A percentile compares a stretch with the other conserved stretches of the same genome.
Conservation (phyloP, 306 rosid species). For the Inga oerstediana region DNA sequence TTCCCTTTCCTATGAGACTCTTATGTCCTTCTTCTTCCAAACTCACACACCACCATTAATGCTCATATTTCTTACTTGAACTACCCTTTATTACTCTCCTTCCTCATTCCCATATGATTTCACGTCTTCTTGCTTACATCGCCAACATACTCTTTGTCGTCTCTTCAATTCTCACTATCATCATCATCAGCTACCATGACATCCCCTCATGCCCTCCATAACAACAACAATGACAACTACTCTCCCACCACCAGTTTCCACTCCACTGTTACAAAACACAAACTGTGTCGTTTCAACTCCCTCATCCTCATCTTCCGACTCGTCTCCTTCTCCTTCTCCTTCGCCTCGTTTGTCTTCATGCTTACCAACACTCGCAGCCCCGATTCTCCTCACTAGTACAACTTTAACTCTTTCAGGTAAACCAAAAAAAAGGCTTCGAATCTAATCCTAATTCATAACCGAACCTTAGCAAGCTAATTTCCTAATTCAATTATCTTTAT, state of each 20-base stretch:
- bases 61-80: not conserved
- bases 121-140: not conserved
- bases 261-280: slow-evolving; percentile 83
- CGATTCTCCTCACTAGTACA: slow-evolving; percentile 76
- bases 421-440: not conserved
- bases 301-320: slow-evolving; percentile 81
- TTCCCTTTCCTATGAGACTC: slow-evolving; percentile 40
- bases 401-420: slow-evolving; percentile 91
- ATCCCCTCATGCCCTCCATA: slow-evolving; percentile 65
- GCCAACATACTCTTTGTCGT: not conserved
- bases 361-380: slow-evolving; percentile 68
- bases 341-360: slow-evolving; percentile 82
- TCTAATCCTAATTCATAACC: not conserved
- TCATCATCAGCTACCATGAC: slow-evolving; percentile 45
- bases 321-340: slow-evolving; percentile 76
- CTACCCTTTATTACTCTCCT: not conserved
- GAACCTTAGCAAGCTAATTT: not conserved
- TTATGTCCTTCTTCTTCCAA: not conserved
- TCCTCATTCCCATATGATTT: slow-evolving; percentile 20
- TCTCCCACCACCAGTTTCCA: not conserved
- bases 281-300: slow-evolving; percentile 83
- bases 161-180: too few relatives aligned
- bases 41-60: not conserved
- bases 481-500: not conserved
- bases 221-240: slow-evolving; percentile 59